Base-by-base conservation (phyloP, 352 stramenopile genomes). In the Globisporangium nunn region DNA sequence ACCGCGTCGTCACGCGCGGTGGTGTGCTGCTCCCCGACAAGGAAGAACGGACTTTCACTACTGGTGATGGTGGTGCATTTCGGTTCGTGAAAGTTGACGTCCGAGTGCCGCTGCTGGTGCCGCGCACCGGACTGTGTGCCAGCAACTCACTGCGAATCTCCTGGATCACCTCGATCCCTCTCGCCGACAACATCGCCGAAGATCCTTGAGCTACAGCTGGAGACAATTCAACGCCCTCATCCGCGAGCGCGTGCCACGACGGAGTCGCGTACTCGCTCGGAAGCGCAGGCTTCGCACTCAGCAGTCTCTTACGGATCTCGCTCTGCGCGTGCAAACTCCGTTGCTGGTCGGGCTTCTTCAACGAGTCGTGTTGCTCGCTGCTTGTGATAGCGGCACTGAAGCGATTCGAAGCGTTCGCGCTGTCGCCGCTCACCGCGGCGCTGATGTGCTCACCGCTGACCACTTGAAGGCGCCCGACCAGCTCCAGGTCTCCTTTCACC, bases 391-490 rank as follows among this genome's bases (percentile, higher is more conserved):
- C 14, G 12, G 40, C n/a, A 15, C n/a, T 46, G 6, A 48, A 23
- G 43, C n/a, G 17, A 6, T 12, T 29, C 43, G 43, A 29, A 7
- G 6, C 43, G 17, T 48, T n/a, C 43, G 18, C 28, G 43, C 6
- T 29, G 43, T 48, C 43, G 6, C 43, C 6, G 6, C 43, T 29
- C 43, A 48, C 43, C 6, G 18, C 43, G 45, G 50, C 31, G 17
- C 14, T 50, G 31, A 71, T 28, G 50, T 76, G 67, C 30, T 78
- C 72, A 40, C 64, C 54, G 31, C 54, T 64, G 18, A 74, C 54
- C 23, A 91, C 75, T n/a, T 69, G 66, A 0, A 91, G 71, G 8
- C 67, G 61, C 10, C 81, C 81, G n/a, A 81, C 47, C 3, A 91
- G 65, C 29, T 85, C 71, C 8, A 91, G 48, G 54, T 91, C 76